Conservation (phyloP, 495 filamentous ascomycete genomes). For the Haplographium delicatum region DNA sequence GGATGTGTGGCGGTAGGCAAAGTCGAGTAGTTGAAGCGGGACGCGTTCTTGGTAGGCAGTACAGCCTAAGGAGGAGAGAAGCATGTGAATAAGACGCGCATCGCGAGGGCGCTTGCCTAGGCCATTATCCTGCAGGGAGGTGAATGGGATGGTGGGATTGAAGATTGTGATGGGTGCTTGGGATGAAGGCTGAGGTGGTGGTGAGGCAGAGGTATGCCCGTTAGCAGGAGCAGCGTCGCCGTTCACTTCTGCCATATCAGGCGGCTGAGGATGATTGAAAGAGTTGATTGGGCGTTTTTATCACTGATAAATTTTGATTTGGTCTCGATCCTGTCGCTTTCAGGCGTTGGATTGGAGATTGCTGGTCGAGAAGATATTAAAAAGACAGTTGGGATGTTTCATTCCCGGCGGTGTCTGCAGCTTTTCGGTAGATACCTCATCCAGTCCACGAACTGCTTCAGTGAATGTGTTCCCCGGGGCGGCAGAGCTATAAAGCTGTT, state of each 20-base stretch:
- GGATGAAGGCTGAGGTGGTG: slow-evolving; percentile 32
- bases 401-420: no score
- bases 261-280: no score
- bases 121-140: slow-evolving; percentile 55
- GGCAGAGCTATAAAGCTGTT: not conserved
- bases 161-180: slow-evolving; percentile 11
- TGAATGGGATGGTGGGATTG: slow-evolving; percentile 30
- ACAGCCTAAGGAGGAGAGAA: slow-evolving; percentile 82
- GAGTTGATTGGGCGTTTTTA: no score
- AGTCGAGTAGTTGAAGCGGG: slow-evolving; percentile 90
- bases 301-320: no score
- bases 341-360: no score
- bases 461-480: not conserved
- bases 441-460: not conserved
- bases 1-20: slow-evolving; percentile 80
- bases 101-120: slow-evolving; percentile 77
- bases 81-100: slow-evolving; percentile 83
- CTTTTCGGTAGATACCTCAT: no score
- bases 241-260: slow-evolving; percentile 36
- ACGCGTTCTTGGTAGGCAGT: slow-evolving; percentile 90
- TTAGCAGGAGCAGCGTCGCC: slow-evolving; percentile 36
- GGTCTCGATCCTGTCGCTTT: no score
- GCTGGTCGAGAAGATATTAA: no score
- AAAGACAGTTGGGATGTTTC: no score
- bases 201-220: slow-evolving; percentile 21